These are phyloP conservation scores for Trypanosoma boissoni DNA, from an alignment of 208 protist genomes.

Conservation along the genomic window DNA sequence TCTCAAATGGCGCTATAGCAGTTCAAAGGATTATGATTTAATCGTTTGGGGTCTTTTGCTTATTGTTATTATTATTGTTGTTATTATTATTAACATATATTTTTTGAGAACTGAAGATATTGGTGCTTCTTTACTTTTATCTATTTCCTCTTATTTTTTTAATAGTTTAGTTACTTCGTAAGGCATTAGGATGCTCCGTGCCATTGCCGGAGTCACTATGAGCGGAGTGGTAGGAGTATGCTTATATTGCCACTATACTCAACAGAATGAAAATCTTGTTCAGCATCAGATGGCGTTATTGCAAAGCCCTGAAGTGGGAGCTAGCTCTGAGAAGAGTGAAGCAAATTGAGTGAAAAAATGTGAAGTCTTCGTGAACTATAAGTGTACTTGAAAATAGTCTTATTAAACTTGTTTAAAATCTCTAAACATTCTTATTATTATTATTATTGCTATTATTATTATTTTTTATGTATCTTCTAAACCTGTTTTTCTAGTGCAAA, in stretches of 20 bases:
- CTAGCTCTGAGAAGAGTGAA: not conserved
- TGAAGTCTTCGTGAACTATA: too few species aligned
- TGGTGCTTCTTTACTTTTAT: not conserved
- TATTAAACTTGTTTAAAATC: too few species aligned
- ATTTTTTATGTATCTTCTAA: constrained; percentile 9
- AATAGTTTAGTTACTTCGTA: too few species aligned
- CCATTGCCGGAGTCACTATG: constrained; percentile 21
- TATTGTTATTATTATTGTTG: constrained; percentile 3
- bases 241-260: constrained; percentile 27
- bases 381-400: too few species aligned
- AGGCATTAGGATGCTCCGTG: constrained; percentile 27
- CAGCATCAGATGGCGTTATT: constrained; percentile 10
- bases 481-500: constrained; percentile 7
- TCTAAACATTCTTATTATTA: too few species aligned
- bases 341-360: not conserved
- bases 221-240: constrained; percentile 22
- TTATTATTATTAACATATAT: not conserved
- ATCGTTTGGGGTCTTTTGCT: not conserved
- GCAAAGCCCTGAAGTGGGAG: constrained; percentile 6
- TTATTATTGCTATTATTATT: too few species aligned
- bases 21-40: not conserved
- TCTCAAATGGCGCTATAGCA: not conserved
- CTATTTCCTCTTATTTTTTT: not conserved
- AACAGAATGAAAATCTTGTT: constrained; percentile 33
- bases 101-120: constrained; percentile 3